Evolutionary conservation across 352 stramenopile genomes (phyloP), one percentile per base, ranked within the genome.

Genomic region (Globisporangium abappressorium): DNA sequence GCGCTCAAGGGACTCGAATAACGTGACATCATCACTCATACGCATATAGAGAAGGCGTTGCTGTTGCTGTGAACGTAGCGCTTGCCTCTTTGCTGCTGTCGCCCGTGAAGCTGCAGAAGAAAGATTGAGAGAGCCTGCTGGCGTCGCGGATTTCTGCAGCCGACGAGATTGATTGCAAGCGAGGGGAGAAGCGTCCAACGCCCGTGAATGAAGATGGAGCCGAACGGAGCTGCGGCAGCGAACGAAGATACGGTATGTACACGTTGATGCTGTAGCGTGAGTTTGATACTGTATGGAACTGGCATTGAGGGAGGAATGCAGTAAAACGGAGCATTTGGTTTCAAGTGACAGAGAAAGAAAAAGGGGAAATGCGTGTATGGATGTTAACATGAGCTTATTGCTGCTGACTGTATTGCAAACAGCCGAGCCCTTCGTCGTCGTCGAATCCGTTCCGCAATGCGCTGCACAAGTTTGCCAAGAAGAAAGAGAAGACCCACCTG

Each of bases 381-480:
- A n/a, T 58, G 9, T 26, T 58, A 58, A 58, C 53, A 58, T 38
- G 26, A 41, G 26, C 24, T 58, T 28, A 11, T 58, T 24, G 33
- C 43, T 51, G 15, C 6, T 22, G 22, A 15, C 30, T 54, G 41
- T 26, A 30, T 11, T 61, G 9, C 46, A 20, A 8, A 46, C 63
- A 84, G 73, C 43, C 74, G 36, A 79, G 65, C 38, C 58, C 70
- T 34, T 77, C 72, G 36, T 70, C 69, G 30, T 87, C 81, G 43
- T 86, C 81, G 11, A 93, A 91, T 64, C 80, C 81, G 47, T 93
- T 94, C 63, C 85, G 85, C 64, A 89, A 81, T 62, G 87, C 83
- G 54, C 72, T 94, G 59, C 84, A 94, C 74, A 94, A 94, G 61
- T 91, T 94, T 56, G 62, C 70, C n/a, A 80, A 89, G 64, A 94